Percentiles rank a stretch among this genome's conserved stretches.
phyloP scores from a whole-genome alignment of 345 rosid genomes.

The Aethionema arabicum region DNA sequence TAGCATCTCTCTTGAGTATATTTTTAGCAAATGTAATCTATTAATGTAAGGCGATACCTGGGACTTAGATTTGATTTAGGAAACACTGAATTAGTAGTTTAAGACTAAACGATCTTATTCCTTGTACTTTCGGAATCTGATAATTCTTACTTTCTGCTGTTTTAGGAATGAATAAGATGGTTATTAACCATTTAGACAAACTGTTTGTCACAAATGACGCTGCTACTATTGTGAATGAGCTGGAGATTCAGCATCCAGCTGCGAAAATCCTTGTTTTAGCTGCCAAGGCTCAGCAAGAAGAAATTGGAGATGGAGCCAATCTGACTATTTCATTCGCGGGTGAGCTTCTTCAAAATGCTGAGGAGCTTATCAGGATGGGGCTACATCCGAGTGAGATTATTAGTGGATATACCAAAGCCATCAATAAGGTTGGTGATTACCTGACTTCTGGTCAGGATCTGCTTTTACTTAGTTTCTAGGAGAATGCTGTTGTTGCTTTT shows the following conservation, averaged over 20 bases:
- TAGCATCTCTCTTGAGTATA: not conserved
- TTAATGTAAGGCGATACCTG: not conserved
- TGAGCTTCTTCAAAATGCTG: slow-evolving; percentile 92
- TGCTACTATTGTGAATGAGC: slow-evolving; percentile 89
- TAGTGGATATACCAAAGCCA: slow-evolving; percentile 84
- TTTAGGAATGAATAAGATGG: slow-evolving; percentile 99
- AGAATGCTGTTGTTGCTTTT: not conserved
- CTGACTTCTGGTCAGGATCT: not conserved
- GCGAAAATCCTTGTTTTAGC: slow-evolving; percentile 93
- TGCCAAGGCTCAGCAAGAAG: slow-evolving; percentile 96
- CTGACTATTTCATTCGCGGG: slow-evolving; percentile 89
- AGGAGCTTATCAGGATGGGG: slow-evolving; percentile 92
- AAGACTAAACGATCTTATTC: not conserved
- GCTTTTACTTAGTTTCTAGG: not conserved
- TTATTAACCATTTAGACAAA: slow-evolving; percentile 92
- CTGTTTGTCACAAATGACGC: slow-evolving; percentile 94
- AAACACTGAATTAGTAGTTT: not conserved
- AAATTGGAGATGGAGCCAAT: slow-evolving; percentile 98
- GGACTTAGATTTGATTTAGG: slow-evolving; percentile 10
- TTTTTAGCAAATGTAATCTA: slow-evolving; percentile 10
- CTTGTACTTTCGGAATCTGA: slow-evolving; percentile 12
- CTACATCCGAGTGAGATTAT: slow-evolving; percentile 96
- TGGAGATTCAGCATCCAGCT: slow-evolving; percentile 97
- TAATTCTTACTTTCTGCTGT: not conserved
- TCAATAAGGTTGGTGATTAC: slow-evolving; percentile 42